phyloP scores from a whole-genome alignment of 768 basidiomycete genomes.

The Boletus pseudo-olivaceus region DNA sequence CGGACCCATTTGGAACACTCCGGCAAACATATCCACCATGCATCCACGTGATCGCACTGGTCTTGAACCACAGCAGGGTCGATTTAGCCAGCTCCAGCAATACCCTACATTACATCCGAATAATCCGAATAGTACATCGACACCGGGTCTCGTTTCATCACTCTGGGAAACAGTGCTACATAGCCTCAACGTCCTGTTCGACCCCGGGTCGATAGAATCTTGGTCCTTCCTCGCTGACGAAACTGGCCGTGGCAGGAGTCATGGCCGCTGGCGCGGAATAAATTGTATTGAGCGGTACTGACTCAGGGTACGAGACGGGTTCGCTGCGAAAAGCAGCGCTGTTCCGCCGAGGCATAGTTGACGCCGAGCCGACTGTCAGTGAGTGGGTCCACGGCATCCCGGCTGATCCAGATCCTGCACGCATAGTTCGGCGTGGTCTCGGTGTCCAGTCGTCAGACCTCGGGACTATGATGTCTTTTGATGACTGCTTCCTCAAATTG shows the following conservation, averaged over 20 bases:
- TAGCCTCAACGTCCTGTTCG: not conserved
- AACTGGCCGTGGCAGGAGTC: not conserved
- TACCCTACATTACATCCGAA: not conserved
- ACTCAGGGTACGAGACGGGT: not conserved
- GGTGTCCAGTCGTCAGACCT: not conserved
- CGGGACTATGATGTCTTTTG: not conserved
- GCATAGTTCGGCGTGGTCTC: not conserved
- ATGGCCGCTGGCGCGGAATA: not conserved
- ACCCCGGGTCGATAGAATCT: not conserved
- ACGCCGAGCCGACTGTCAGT: not conserved
- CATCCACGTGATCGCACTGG: conserved; percentile 23
- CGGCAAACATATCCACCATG: conserved; percentile 4
- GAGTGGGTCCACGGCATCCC: not conserved
- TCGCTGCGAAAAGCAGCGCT: not conserved
- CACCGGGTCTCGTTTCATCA: not conserved
- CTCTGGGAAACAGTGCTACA: not conserved
- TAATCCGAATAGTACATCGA: not conserved
- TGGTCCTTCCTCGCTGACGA: not conserved
- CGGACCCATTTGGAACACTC: conserved; percentile 31
- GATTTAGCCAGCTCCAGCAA: not conserved
- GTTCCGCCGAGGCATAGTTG: not conserved
- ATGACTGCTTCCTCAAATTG: conserved; percentile 44
- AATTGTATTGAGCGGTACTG: not conserved
- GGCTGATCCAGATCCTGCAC: not conserved
- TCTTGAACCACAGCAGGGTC: not conserved